These are phyloP conservation scores for Neofusicoccum ribis DNA, from an alignment of 2,329 filamentous ascomycete genomes.

Conservation along the genomic window DNA sequence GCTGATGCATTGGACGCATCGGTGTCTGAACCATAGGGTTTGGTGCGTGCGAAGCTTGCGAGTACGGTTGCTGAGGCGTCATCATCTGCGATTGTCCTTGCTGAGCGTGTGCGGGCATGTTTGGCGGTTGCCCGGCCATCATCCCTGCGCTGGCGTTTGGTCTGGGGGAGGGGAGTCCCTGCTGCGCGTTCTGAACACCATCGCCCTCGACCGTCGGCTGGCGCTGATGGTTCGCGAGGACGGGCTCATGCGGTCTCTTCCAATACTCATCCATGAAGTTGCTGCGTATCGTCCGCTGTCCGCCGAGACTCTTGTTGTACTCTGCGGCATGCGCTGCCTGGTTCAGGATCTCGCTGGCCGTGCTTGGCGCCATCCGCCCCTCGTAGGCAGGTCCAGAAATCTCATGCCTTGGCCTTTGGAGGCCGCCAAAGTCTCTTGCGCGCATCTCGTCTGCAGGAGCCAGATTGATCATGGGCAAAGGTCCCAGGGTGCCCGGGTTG, in stretches of 20 bases:
- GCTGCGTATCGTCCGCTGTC: slow-evolving; percentile 74
- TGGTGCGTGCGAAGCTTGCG: slow-evolving; percentile 47
- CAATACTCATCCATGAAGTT: slow-evolving; percentile 82
- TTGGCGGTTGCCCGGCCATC: slow-evolving; percentile 57
- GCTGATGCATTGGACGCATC: slow-evolving; percentile 67
- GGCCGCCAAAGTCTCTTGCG: slow-evolving; percentile 77
- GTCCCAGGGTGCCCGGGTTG: slow-evolving; percentile 67
- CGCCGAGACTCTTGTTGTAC: slow-evolving; percentile 81
- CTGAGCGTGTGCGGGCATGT: slow-evolving; percentile 57
- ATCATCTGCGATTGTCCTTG: slow-evolving; percentile 64
- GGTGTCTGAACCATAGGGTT: slow-evolving; percentile 71
- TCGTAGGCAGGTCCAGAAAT: slow-evolving; percentile 80
- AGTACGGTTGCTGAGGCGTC: slow-evolving; percentile 65
- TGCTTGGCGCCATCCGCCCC: slow-evolving; percentile 77
- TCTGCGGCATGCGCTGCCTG: slow-evolving; percentile 88
- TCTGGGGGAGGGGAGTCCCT: slow-evolving; percentile 50
- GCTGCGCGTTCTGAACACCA: slow-evolving; percentile 41
- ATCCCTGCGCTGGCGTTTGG: slow-evolving; percentile 61
- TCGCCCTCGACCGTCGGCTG: slow-evolving; percentile 41
- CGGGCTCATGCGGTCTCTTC: slow-evolving; percentile 78
- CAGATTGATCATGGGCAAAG: slow-evolving; percentile 82
- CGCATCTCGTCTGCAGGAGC: slow-evolving; percentile 74
- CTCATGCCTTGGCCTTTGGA: slow-evolving; percentile 85
- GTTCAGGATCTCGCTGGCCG: slow-evolving; percentile 75
- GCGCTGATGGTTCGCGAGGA: slow-evolving; percentile 51